phyloP scores from a whole-genome alignment of 768 basidiomycete species.

The Suillus discolor region DNA sequence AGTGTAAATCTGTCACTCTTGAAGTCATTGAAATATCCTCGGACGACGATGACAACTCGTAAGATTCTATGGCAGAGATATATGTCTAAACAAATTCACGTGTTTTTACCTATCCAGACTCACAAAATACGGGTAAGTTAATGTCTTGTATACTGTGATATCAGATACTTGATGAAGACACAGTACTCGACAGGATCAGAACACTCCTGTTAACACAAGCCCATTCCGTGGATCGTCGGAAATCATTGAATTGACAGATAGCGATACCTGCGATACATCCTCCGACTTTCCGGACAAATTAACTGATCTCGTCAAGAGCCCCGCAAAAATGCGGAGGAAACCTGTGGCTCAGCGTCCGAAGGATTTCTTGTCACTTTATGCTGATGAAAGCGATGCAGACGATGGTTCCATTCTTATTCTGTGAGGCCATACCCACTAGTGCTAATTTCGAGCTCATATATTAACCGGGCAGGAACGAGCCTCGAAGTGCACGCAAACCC shows the following conservation, averaged over 20 bases:
- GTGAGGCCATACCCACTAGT: constrained; percentile 28
- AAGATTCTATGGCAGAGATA: constrained; percentile 18
- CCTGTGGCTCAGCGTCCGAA: not conserved
- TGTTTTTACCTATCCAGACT: constrained; percentile 1
- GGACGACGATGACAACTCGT: constrained; percentile 40
- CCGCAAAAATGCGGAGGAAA: constrained; percentile 14
- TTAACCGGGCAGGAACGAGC: constrained; percentile 43
- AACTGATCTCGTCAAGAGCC: constrained; percentile 24
- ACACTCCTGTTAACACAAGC: not conserved
- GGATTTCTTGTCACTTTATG: constrained; percentile 25
- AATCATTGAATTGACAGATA: constrained; percentile 35
- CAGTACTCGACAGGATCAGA: not conserved
- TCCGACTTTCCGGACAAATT: constrained; percentile 25
- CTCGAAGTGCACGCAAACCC: constrained; percentile 50
- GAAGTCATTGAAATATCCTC: constrained; percentile 62
- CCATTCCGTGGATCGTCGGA: constrained; percentile 12
- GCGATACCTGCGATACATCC: constrained; percentile 21
- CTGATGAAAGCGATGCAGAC: constrained; percentile 36
- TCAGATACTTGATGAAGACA: not conserved
- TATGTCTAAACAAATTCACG: constrained; percentile 12
- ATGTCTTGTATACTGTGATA: not conserved
- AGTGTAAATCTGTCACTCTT: constrained; percentile 12
- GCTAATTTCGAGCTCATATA: constrained; percentile 5
- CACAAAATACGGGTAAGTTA: constrained; percentile 3
- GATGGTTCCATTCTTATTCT: constrained; percentile 41